phyloP scores from a whole-genome alignment of 2,329 filamentous ascomycete genomes.

The Hymenoscyphus repandus region DNA sequence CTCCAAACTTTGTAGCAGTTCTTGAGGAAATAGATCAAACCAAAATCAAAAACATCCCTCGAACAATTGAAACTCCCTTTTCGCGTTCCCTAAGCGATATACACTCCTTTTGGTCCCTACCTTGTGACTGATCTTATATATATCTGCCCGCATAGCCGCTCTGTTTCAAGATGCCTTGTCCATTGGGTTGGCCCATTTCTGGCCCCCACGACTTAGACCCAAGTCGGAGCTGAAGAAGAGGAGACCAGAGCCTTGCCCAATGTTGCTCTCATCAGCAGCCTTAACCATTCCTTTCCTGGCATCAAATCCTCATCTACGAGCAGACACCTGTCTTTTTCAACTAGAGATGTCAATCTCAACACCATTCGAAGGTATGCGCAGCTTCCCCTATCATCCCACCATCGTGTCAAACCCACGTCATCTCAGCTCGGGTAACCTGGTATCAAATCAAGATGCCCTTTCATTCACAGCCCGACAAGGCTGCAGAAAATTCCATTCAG shows the following conservation, averaged over 20 bases:
- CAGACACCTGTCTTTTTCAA: background rate
- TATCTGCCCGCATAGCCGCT: background rate
- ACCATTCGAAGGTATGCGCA: slow-evolving; percentile 5
- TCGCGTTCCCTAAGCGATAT: background rate
- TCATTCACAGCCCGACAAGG: slow-evolving; percentile 5
- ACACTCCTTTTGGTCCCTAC: background rate
- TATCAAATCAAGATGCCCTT: slow-evolving; percentile 2
- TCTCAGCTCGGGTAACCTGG: slow-evolving; percentile 3
- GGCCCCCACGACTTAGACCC: background rate
- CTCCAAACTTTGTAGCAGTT: background rate
- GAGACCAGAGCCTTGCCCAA: slow-evolving; percentile 2
- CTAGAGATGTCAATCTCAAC: slow-evolving; percentile 6
- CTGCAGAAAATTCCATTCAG: background rate
- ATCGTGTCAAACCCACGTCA: background rate
- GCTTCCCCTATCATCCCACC: background rate
- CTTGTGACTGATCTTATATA: background rate
- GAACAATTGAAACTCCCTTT: background rate
- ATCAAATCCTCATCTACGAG: background rate
- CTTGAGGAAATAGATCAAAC: background rate
- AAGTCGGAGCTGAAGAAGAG: background rate
- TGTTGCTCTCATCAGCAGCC: background rate
- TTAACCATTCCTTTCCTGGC: background rate
- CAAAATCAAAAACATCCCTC: background rate
- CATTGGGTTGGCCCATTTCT: no score
- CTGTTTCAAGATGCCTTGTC: background rate